phyloP scores from a whole-genome alignment of 2,329 filamentous ascomycete genomes.

The Curvularia hawaiiensis region DNA sequence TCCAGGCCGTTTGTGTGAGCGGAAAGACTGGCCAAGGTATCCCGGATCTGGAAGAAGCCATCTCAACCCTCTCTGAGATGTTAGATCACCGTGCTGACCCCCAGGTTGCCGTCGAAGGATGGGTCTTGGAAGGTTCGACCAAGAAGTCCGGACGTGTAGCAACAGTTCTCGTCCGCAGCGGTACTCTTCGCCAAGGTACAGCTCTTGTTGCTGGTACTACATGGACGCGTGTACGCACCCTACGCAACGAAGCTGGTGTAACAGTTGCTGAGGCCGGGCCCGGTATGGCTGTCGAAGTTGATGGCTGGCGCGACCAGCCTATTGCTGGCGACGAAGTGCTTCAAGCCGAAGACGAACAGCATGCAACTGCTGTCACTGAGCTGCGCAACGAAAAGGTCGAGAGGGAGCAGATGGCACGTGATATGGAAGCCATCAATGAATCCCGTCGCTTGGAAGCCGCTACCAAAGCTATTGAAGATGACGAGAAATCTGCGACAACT shows the following conservation, averaged over 20 bases:
- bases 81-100: constrained; percentile 84
- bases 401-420: constrained; percentile 66
- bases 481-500: constrained; percentile 39
- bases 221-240: constrained; percentile 82
- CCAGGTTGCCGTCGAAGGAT: constrained; percentile 82
- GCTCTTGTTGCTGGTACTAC: constrained; percentile 86
- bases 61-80: constrained; percentile 83
- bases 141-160: constrained; percentile 85
- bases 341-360: constrained; percentile 78
- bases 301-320: constrained; percentile 92
- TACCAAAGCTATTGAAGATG: constrained; percentile 33
- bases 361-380: constrained; percentile 76
- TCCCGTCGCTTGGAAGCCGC: constrained; percentile 57
- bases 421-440: constrained; percentile 80
- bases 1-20: constrained; percentile 88
- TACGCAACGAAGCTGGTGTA: constrained; percentile 83
- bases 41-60: constrained; percentile 88
- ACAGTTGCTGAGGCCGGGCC: constrained; percentile 76
- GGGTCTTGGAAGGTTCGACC: constrained; percentile 89
- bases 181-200: constrained; percentile 81
- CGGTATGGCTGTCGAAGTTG: constrained; percentile 87
- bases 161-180: constrained; percentile 85
- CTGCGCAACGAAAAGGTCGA: constrained; percentile 76
- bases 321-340: constrained; percentile 85
- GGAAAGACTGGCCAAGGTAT: constrained; percentile 95